A percentile compares a stretch with the other conserved stretches of the same genome.
phyloP scores from a whole-genome alignment of 1,139 yeast genomes.

The Meyerozyma athensensis region DNA sequence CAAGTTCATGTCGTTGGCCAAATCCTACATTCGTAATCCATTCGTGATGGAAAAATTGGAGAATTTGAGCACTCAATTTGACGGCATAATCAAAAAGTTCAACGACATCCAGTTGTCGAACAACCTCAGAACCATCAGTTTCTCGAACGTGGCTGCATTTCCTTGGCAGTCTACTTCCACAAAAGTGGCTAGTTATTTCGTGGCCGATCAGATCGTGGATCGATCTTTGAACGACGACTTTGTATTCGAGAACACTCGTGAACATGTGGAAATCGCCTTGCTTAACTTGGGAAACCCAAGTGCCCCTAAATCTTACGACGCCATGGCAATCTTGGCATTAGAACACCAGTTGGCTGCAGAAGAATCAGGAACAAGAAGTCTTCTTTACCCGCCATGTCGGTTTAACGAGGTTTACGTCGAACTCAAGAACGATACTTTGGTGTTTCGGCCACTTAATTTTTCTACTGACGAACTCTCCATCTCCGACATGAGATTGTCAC shows the following conservation, averaged over 20 bases:
- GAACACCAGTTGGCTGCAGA: slow-evolving; percentile 9
- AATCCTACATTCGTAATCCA: slow-evolving; percentile 30
- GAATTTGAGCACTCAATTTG: slow-evolving; percentile 16
- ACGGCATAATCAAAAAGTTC: slow-evolving; percentile 18
- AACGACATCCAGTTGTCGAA: slow-evolving; percentile 14
- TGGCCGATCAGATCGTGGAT: slow-evolving; percentile 30
- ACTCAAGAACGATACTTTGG: slow-evolving; percentile 18
- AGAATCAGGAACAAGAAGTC: slow-evolving; percentile 19
- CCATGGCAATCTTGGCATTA: slow-evolving; percentile 35
- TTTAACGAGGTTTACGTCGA: slow-evolving; percentile 24
- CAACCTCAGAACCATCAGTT: slow-evolving; percentile 30
- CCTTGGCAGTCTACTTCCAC: slow-evolving; percentile 9
- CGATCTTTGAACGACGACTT: slow-evolving; percentile 25
- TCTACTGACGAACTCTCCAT: slow-evolving; percentile 10
- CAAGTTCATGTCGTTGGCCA: slow-evolving; percentile 23
- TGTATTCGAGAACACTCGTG: slow-evolving; percentile 13
- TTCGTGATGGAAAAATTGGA: slow-evolving; percentile 33
- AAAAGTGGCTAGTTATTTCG: slow-evolving; percentile 39
- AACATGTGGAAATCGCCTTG: slow-evolving; percentile 27
- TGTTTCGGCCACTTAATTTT: slow-evolving; percentile 25
- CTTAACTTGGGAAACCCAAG: slow-evolving; percentile 21
- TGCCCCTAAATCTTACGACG: slow-evolving; percentile 22
- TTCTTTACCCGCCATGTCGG: slow-evolving; percentile 38
- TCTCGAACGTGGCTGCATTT: slow-evolving; percentile 30
- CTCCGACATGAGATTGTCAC: slow-evolving; percentile 7